Base-by-base conservation (phyloP, 148 eudicot species). In the Rhododendron mucronatum region DNA sequence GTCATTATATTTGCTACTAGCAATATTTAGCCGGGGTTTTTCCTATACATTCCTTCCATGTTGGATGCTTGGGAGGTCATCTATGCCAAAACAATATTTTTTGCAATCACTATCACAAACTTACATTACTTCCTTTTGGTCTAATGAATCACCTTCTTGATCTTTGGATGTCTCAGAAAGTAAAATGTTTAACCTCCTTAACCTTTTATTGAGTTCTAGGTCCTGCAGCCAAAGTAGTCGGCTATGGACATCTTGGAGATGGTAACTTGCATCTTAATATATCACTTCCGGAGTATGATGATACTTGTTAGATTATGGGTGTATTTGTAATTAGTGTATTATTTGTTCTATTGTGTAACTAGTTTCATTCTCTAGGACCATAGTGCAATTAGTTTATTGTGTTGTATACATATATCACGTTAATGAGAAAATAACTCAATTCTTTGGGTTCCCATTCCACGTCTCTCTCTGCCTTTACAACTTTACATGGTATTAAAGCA, bases 201-300 rank as follows among this genome's bases (percentile, higher is more conserved):
- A 26, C 50, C 33, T 75, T 96, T 23, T 7, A 21, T 30, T 59
- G 21, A 77, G 41, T 73, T 59, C 84, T 76, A 96, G 99, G 94
- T 90, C 53, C 86, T 84, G 87, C 91, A 51, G 96, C 93, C 51
- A 95, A 95, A 63, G 99, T 96, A 35, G 83, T 94, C 77, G 99
- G 98, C 65, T 96, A 91, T 90, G 99, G 99, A 82, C 99, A 96
- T 85, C 91, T 96, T 86, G 99, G 98, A 79, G 99, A 96, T 87
- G 94, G 98, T 59, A 96, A 96, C 93, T 91, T 96, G 93, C 99
- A 96, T 91, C 97, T 96, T 67, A 96, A 96, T 85, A 91, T 96
- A 84, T 94, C 98, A 80, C 86, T 91, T 83, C 93, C 95, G 81
- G 89, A 91, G 82, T 93, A 96, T 87, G 94, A 93, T 76, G 94